Conservation (phyloP, 2,329 filamentous ascomycete species). For the Sclerotinia trifoliorum region DNA sequence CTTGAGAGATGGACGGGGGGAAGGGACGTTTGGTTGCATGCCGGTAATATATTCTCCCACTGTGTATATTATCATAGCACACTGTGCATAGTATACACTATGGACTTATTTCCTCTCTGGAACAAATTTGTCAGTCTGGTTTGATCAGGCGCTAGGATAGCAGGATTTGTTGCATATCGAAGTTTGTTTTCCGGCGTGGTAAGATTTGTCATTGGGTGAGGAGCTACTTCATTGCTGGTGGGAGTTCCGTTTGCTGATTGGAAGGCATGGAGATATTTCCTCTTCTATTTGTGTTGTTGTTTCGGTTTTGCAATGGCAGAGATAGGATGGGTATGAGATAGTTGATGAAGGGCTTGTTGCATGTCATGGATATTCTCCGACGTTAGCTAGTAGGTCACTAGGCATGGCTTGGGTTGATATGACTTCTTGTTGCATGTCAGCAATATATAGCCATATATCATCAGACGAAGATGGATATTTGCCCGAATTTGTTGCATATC, state of each 20-base stretch:
- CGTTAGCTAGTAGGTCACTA: not conserved
- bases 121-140: not conserved
- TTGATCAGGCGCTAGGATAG: not conserved
- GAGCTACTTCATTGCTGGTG: not conserved
- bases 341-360: not conserved
- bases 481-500: constrained; percentile 3
- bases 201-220: not conserved
- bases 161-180: not conserved
- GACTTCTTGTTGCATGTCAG: not conserved
- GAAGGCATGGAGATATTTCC: too few relatives aligned
- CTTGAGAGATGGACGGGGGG: too few relatives aligned
- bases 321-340: not conserved
- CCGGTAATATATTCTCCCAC: not conserved
- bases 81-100: not conserved
- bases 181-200: not conserved
- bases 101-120: not conserved
- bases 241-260: not conserved
- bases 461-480: not conserved
- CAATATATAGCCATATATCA: not conserved
- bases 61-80: not conserved
- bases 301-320: not conserved
- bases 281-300: not conserved
- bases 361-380: not conserved
- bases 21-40: too few relatives aligned
- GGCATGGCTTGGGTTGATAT: not conserved